phyloP scores from a whole-genome alignment of 257 asterid species.

The Thymus mandschuricus region DNA sequence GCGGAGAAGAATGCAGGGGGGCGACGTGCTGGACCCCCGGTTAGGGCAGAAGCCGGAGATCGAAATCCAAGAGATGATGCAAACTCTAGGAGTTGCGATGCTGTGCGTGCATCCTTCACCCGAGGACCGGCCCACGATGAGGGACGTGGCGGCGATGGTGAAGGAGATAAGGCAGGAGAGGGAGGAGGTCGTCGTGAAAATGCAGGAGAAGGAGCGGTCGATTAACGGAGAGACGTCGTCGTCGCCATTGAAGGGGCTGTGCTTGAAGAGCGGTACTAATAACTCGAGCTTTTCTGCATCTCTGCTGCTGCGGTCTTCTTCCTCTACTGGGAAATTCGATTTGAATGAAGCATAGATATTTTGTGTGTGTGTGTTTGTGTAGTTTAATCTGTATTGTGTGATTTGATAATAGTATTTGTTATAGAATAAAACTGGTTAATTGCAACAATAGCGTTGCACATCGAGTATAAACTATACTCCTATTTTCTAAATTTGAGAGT shows the following conservation, averaged over 20 bases:
- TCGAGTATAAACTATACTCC: too few species aligned
- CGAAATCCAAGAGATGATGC: constrained; percentile 79
- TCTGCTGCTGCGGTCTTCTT: constrained; percentile 62
- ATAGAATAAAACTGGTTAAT: background rate
- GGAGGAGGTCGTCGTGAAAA: constrained; percentile 46
- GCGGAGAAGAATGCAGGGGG: constrained; percentile 44
- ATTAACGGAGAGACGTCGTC: constrained; percentile 56
- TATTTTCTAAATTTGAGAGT: too few species aligned
- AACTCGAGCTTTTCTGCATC: constrained; percentile 72
- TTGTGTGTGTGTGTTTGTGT: background rate
- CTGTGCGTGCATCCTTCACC: constrained; percentile 75
- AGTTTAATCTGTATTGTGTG: background rate
- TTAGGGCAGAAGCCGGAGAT: constrained; percentile 51
- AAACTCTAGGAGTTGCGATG: constrained; percentile 82
- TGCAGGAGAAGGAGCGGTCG: constrained; percentile 30
- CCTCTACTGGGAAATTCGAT: constrained; percentile 47
- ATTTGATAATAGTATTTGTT: background rate
- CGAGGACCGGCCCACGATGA: constrained; percentile 81
- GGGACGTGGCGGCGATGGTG: constrained; percentile 81
- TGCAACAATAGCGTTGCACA: too few species aligned
- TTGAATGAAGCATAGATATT: constrained; percentile 32
- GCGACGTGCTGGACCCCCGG: constrained; percentile 54
- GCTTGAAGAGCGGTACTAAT: constrained; percentile 43
- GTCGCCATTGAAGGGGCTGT: constrained; percentile 46
- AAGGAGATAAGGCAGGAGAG: constrained; percentile 74